These are phyloP conservation scores for Phytophthora europaea DNA, from an alignment of 352 stramenopile genomes.

Conservation along the genomic window DNA sequence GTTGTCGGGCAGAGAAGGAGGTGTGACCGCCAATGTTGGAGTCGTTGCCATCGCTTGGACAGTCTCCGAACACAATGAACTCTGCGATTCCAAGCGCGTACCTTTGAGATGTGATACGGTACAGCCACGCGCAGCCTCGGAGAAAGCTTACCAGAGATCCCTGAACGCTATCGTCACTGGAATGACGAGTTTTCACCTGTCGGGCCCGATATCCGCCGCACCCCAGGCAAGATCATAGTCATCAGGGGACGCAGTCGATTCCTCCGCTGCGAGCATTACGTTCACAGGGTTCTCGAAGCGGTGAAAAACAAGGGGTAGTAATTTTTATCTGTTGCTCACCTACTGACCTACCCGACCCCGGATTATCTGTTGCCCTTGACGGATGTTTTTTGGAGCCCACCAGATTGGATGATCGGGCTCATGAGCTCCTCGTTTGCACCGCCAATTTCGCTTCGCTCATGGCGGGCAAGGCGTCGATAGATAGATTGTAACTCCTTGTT, in stretches of 20 bases:
- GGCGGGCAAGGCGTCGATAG: no score
- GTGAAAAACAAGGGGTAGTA: no score
- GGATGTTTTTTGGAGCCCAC: no score
- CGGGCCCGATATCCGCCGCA: no score
- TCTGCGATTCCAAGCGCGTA: constrained; percentile 16
- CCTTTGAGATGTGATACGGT: constrained; percentile 28
- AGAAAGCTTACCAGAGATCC: constrained; percentile 28
- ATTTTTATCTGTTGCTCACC: no score
- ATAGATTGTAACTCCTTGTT: no score
- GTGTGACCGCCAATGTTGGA: constrained; percentile 41
- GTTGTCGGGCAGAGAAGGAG: constrained; percentile 33
- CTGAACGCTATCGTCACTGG: constrained; percentile 28
- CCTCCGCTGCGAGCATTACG: constrained; percentile 16
- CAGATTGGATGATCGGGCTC: no score
- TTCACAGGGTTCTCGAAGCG: constrained; percentile 30
- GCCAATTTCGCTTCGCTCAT: no score
- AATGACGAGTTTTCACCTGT: constrained; percentile 9
- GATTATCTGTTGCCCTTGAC: no score
- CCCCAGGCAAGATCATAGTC: constrained; percentile 1
- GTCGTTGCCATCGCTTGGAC: constrained; percentile 30
- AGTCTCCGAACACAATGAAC: constrained; percentile 26
- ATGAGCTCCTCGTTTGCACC: no score
- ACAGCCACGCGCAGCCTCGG: constrained; percentile 31
- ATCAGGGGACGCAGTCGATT: not conserved
- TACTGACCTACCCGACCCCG: no score